These are phyloP conservation scores for Pyronema domesticum DNA, from an alignment of 495 filamentous ascomycete species.

Conservation along the genomic window DNA sequence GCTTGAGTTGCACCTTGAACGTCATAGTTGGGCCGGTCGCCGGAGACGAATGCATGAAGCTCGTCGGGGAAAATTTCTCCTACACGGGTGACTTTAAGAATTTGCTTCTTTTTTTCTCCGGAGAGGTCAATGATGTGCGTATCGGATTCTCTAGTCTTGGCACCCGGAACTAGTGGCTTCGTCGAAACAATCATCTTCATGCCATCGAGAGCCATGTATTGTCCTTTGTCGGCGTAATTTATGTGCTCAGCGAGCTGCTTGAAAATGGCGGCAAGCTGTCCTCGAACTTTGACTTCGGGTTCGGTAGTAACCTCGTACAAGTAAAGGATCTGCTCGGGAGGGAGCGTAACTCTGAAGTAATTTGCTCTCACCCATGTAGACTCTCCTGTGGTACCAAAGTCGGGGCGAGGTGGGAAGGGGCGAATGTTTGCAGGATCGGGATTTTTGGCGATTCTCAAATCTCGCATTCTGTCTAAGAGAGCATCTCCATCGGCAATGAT, in stretches of 20 bases:
- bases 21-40: slow-evolving; percentile 13
- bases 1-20: slow-evolving; percentile 25
- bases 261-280: slow-evolving; percentile 35
- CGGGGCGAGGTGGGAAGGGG: slow-evolving; percentile 35
- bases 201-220: slow-evolving; percentile 39
- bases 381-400: slow-evolving; percentile 37
- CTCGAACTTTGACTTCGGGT: slow-evolving; percentile 28
- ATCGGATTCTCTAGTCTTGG: slow-evolving; percentile 8
- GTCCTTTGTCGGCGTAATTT: slow-evolving; percentile 19
- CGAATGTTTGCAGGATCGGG: not conserved
- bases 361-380: slow-evolving; percentile 43
- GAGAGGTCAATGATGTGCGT: slow-evolving; percentile 27
- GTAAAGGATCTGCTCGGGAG: slow-evolving; percentile 15
- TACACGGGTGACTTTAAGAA: slow-evolving; percentile 16
- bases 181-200: slow-evolving; percentile 17
- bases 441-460: not conserved
- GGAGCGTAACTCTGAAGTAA: slow-evolving; percentile 37
- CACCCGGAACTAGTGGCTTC: slow-evolving; percentile 7
- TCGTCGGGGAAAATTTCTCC: slow-evolving; percentile 17
- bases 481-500: slow-evolving; percentile 13
- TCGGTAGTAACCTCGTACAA: slow-evolving; percentile 29
- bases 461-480: slow-evolving; percentile 7
- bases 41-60: slow-evolving; percentile 18
- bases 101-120: slow-evolving; percentile 23
- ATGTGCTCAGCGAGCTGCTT: slow-evolving; percentile 19